Evolutionary conservation across 495 filamentous ascomycete species (phyloP), one percentile per base, ranked within the genome.

Genomic region (Penicillium fimorum): DNA sequence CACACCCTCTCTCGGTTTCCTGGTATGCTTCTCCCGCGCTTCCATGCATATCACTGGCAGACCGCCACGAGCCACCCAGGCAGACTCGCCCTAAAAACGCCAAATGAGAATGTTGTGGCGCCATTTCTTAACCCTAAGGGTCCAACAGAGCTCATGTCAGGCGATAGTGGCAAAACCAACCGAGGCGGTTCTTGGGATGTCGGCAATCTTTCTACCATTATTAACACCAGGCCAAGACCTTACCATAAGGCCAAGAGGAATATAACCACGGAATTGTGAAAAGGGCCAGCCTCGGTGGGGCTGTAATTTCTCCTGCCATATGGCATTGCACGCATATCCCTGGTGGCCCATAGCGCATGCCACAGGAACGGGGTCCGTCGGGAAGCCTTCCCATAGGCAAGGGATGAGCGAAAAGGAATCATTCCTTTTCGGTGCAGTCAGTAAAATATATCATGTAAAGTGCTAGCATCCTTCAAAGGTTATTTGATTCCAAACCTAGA

Each of bases 41-140:
- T 70, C 67, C 55, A 72, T 72, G 69, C 65, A 68, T 65, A 57
- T 60, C 56, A 60, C 35, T 59, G 55, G 53, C 47, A 63, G 59
- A 52, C 53, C 59, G 59, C 59, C 59, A 62, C 52, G 49, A 51
- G 56, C 46, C 24, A 35, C 50, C 12, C 45, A 22, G 7, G 29
- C 9, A 41, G 6, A 47, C 20, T 52, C 40, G 40, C 45, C 9
- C 13, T 25, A 3, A 24, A 41, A 29, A 32, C 22, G 43, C 22
- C 29, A 27, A 27, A 27, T 13, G 15, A 47, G 37, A 18, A 30
- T 33, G 37, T 29, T 29, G 45, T 43, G 50, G 50, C 27, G 38
- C 55, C 55, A 60, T 51, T 42, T 15, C 47, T 18, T 17, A 18
- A 18, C 5, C 41, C 22, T 8, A 42, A 17, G 30, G 5, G 22